Evolutionary conservation across 2,329 filamentous ascomycete genomes (phyloP), one percentile per base, ranked within the genome.

Genomic region (Sporothrix euskadiensis): DNA sequence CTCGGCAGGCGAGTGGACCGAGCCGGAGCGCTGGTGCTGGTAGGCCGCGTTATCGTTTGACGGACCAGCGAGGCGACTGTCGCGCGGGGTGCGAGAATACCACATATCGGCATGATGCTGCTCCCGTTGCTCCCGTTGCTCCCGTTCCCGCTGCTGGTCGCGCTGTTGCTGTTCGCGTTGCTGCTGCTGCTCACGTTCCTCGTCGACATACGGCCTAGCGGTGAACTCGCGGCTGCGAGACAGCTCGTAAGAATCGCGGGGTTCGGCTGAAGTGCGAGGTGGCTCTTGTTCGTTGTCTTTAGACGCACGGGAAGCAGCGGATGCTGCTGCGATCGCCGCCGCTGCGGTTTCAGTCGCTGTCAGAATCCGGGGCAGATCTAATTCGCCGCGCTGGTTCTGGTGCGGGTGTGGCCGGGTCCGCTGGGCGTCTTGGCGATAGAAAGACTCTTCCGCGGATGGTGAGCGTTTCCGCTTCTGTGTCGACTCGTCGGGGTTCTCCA

Each of bases 401-500:
- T 73, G 69, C 12, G 82, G 83, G 57, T 82, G 83, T 74, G 78
- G 32, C 5, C 49, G 65, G 16, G 19, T 22, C 30, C 44, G 72
- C 19, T 35, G 47, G 4, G 44, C 7, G 2, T 73, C 59, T 12
- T 41, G 72, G 12, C 44, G 32, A 19, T 44, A 52, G 14, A 32
- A 10, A 19, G 35, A 80, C 74, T 75, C 80, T 76, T 79, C 80
- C 81, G 75, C 82, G 74, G 91, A 92, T 63, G 85, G 83, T 7
- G 92, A 93, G 74, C 92, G 88, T 81, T 94, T 95, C 78, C 89
- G 88, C 81, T 91, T 91, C 85, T 84, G 76, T 82, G 82, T 71
- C 82, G 79, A 7, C 80, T 80, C 73, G 90, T 73, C 90, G 22
- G 86, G 82, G 19, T 78, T 79, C 49, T 90, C 87, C n/a, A 80